Evolutionary conservation across 768 basidiomycete species (phyloP).

Genomic region (Auricularia sp.): DNA sequence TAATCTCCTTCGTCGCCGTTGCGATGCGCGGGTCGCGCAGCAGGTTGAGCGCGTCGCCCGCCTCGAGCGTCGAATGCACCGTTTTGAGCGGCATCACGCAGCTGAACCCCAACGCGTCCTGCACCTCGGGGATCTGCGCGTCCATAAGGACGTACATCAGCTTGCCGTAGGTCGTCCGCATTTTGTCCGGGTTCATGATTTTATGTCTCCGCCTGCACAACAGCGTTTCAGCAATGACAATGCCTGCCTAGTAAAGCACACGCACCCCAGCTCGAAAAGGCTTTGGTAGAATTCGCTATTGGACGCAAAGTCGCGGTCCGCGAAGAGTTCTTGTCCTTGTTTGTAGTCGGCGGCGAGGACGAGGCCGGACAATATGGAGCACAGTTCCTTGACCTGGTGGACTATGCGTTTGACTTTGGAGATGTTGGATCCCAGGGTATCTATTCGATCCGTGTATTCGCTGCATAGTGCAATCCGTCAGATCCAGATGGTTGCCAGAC

Average conservation of each 20-base stretch:
- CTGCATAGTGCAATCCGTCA: constrained; percentile 23
- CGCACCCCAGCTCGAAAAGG: constrained; percentile 63
- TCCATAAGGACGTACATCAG: constrained; percentile 33
- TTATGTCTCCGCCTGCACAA: constrained; percentile 51
- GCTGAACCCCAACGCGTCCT: constrained; percentile 68
- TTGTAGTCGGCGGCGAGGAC: constrained; percentile 80
- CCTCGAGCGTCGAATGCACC: constrained; percentile 58
- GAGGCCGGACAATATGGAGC: constrained; percentile 79
- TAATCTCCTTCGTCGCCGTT: constrained; percentile 73
- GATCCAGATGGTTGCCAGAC: not conserved
- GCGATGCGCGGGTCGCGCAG: constrained; percentile 70
- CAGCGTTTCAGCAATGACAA: not conserved
- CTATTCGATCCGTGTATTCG: constrained; percentile 86
- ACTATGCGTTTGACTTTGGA: constrained; percentile 85
- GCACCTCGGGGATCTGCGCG: constrained; percentile 74
- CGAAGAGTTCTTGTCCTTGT: constrained; percentile 77
- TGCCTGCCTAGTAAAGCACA: not conserved
- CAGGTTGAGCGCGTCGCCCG: constrained; percentile 51
- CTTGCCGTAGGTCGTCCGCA: constrained; percentile 57
- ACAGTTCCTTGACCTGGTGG: constrained; percentile 76
- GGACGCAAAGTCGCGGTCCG: constrained; percentile 68
- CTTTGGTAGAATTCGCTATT: constrained; percentile 74
- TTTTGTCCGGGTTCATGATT: constrained; percentile 89
- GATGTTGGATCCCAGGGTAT: constrained; percentile 65
- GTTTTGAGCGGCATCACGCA: constrained; percentile 72